Base-by-base conservation (phyloP, 805 yeast species). In the Saccharomycopsis capsularis region DNA sequence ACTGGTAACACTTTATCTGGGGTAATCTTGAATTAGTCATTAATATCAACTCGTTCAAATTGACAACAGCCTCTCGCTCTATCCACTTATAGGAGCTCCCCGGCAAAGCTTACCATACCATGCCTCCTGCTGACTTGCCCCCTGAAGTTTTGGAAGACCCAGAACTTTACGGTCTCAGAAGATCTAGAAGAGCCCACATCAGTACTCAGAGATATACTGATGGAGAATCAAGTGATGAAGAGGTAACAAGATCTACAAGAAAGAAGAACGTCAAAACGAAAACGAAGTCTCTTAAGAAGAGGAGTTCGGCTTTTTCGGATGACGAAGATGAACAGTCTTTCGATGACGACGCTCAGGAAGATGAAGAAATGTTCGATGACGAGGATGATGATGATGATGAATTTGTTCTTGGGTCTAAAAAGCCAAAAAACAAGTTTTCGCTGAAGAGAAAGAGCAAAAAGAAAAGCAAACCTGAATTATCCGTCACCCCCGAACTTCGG, bases 131-230 rank as follows among this genome's bases (percentile, higher is more conserved):
- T 19, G 69, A 65, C 43, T 59, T 77, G 40, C 72, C 74, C 13
- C 73, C 69, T 38, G 89, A 81, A 51, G 75, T 82, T 16, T 70
- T 76, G 47, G 74, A 69, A 44, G 81, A 85, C 61, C 95, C 95
- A 1, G 95, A 84, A 60, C 69, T 85, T n/a, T 85, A 85, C 57
- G 95, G 95, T 1, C 69, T 85, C 47, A 76, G 95, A 65, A 74
- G 95, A 56, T 82, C 90, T 3, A 79, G 80, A 39, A 70, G 93
- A 58, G 78, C 82, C 7, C 70, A 80, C 52, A 57, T 66, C 49
- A 56, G 51, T 44, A 52, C 50, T 42, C 50, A 47, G 19, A 25
- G 38, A n/a, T 53, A 53, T 27, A 41, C 55, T 48, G 57, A 55
- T 46, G 47, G 40, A 22, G 35, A 44, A 36, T 55, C 56, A 50